These are phyloP conservation scores for Alloascoidea africana DNA, from an alignment of 805 yeast species.

Conservation along the genomic window DNA sequence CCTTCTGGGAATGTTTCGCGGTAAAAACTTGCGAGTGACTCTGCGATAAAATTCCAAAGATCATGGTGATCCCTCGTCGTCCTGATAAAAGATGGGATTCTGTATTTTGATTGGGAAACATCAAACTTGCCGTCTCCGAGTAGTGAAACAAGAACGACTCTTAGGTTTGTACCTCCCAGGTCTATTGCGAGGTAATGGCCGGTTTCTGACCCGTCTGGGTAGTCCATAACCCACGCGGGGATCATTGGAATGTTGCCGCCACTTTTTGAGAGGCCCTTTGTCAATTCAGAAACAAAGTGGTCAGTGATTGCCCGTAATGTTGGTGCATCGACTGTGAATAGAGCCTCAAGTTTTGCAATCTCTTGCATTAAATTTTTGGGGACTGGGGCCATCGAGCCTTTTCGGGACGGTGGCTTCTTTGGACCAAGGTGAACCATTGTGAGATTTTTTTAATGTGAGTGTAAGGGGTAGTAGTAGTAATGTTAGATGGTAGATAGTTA, in stretches of 20 bases:
- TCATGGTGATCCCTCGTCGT: constrained; percentile 56
- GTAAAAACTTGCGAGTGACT: constrained; percentile 58
- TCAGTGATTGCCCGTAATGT: constrained; percentile 51
- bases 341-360: constrained; percentile 38
- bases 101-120: constrained; percentile 73
- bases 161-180: constrained; percentile 92
- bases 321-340: constrained; percentile 46
- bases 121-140: constrained; percentile 77
- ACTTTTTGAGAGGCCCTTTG: constrained; percentile 57
- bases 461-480: too few relatives aligned
- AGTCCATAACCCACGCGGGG: constrained; percentile 92
- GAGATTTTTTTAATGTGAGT: too few relatives aligned
- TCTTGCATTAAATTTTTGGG: constrained; percentile 47
- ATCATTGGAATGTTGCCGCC: constrained; percentile 86
- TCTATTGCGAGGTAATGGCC: constrained; percentile 91
- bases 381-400: constrained; percentile 49
- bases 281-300: constrained; percentile 67
- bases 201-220: constrained; percentile 81
- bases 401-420: constrained; percentile 43
- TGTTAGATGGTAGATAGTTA: too few relatives aligned
- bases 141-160: constrained; percentile 79
- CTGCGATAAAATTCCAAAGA: constrained; percentile 79
- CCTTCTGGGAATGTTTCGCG: constrained; percentile 4
- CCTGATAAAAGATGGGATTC: constrained; percentile 65
- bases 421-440: constrained; percentile 79